Evolutionary conservation across 2,329 filamentous ascomycete species (phyloP).

Genomic region (Hymenoscyphus infarciens): DNA sequence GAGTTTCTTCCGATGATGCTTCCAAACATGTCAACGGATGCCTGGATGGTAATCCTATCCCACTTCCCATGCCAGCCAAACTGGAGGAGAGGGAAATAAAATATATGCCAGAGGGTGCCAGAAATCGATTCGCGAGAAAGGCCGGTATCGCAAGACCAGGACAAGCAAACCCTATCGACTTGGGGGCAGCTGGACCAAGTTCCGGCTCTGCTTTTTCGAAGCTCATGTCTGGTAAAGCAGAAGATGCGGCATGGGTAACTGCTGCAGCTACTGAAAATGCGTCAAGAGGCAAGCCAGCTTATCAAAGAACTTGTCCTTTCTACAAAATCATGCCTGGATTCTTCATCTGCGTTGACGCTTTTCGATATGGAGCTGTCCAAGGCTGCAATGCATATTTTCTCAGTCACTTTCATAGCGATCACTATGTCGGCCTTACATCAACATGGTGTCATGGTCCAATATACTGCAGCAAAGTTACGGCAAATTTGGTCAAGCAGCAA

Average conservation of each 20-base stretch:
- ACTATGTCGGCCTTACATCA: slow-evolving; percentile 86
- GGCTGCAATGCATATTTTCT: slow-evolving; percentile 94
- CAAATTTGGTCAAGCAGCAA: slow-evolving; percentile 82
- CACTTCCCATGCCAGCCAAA: slow-evolving; percentile 41
- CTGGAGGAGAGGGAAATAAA: slow-evolving; percentile 21
- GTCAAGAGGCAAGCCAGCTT: slow-evolving; percentile 79
- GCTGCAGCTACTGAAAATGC: slow-evolving; percentile 77
- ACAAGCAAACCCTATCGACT: slow-evolving; percentile 72
- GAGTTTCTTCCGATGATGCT: slow-evolving; percentile 61
- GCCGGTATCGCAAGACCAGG: slow-evolving; percentile 71
- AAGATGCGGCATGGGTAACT: slow-evolving; percentile 84
- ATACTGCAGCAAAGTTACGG: slow-evolving; percentile 92
- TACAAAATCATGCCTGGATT: slow-evolving; percentile 97
- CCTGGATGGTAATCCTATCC: slow-evolving; percentile 74
- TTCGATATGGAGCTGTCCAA: slow-evolving; percentile 89
- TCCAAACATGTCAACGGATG: slow-evolving; percentile 89
- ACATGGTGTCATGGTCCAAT: slow-evolving; percentile 93
- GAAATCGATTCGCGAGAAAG: slow-evolving; percentile 54
- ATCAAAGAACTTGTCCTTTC: slow-evolving; percentile 89
- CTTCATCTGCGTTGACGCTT: slow-evolving; percentile 91
- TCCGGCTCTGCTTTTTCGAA: slow-evolving; percentile 79
- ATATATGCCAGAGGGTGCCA: slow-evolving; percentile 24
- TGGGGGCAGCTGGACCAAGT: slow-evolving; percentile 42
- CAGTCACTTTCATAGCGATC: slow-evolving; percentile 96
- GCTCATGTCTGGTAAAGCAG: slow-evolving; percentile 87